Base-by-base conservation (phyloP, 1,284 basidiomycete species). In the Sporisorium reilianum region DNA sequence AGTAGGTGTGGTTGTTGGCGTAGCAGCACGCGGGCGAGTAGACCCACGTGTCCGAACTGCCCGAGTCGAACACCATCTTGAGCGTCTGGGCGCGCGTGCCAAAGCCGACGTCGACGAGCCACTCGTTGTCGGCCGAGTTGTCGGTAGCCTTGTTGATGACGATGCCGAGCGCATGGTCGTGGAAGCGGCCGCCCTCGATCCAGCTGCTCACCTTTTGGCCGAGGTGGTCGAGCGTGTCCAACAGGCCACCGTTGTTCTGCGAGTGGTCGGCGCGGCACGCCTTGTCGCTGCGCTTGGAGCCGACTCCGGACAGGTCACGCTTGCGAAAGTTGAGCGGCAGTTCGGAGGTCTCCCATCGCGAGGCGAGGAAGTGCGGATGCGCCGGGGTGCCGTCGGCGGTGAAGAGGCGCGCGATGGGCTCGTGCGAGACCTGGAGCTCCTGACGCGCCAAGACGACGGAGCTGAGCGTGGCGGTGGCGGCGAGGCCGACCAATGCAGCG, bases 21-120 rank as follows among this genome's bases (percentile, higher is more conserved):
- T 79, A 80, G 66, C 77, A 80, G 56, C 77, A 80, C 6, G 58
- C 54, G n/a, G 76, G 76, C 14, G 70, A 73, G 61, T 77, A 80
- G 41, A 75, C 66, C 74, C 74, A 79, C 40, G 74, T 68, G 66
- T 75, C 75, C 10, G 77, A 55, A 32, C 67, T 73, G 45, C 78
- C 78, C 25, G 73, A 61, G 65, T 80, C 78, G 55, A 80, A 67
- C 44, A 80, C 77, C 51, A 78, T 51, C 56, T 76, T 56, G 30
- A 78, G 70, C 20, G 51, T 34, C 55, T 78, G 76, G 14, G 64
- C 23, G 10, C 16, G 42, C 1, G 73, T 76, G 44, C 78, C 78
- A 23, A 77, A 74, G 26, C 68, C 70, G 64, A 79, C 64, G 14
- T 77, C 61, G 63, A 79, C 74, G 55, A 80, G 72, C 67, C 67